Evolutionary conservation across 2,329 filamentous ascomycete species (phyloP).

Genomic region (Paecilomyces sp.): DNA sequence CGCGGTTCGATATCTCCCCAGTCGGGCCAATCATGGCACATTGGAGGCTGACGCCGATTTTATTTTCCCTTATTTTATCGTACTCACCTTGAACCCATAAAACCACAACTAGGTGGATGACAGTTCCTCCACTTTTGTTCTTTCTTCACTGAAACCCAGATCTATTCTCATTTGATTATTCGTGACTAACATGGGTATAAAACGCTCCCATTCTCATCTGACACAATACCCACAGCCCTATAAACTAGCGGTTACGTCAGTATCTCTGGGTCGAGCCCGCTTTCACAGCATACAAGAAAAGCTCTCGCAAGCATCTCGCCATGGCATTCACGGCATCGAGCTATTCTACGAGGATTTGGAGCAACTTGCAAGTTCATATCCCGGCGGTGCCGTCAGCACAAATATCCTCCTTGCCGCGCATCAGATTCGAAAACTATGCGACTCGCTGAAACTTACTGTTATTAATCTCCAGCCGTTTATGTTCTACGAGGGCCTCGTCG

Average conservation of each 20-base stretch:
- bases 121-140: background rate
- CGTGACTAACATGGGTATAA: background rate
- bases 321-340: slow-evolving; percentile 62
- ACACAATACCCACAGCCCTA: background rate
- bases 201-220: background rate
- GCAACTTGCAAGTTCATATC: slow-evolving; percentile 46
- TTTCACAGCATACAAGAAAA: slow-evolving; percentile 59
- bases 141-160: background rate
- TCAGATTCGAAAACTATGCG: slow-evolving; percentile 44
- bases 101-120: background rate
- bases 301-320: slow-evolving; percentile 55
- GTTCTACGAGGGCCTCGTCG: slow-evolving; percentile 63
- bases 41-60: background rate
- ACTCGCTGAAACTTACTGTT: slow-evolving; percentile 8
- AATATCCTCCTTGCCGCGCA: slow-evolving; percentile 49
- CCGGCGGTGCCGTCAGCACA: slow-evolving; percentile 33
- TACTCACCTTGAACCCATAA: background rate
- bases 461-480: slow-evolving; percentile 62
- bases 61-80: background rate
- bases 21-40: background rate
- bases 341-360: slow-evolving; percentile 68
- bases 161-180: background rate
- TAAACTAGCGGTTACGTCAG: slow-evolving; percentile 58
- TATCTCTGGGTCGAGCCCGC: slow-evolving; percentile 64
- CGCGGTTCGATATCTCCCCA: background rate